A percentile compares a stretch with the other conserved stretches of the same genome.
Evolutionary conservation across 768 basidiomycete species (phyloP).

Genomic region (Boletus eberwhitei): DNA sequence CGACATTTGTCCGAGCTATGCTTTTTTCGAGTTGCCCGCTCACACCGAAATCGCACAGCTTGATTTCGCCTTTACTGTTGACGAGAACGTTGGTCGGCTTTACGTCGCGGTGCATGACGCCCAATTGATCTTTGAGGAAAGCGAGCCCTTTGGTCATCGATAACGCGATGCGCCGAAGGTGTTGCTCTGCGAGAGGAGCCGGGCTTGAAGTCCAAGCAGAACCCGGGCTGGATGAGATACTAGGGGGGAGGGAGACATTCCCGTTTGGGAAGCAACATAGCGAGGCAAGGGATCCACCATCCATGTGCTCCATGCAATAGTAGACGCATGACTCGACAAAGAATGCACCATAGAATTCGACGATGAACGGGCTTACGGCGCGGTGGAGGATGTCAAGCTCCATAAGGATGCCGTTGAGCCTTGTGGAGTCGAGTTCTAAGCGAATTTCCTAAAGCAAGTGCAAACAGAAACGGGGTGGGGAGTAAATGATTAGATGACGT

Average conservation of each 20-base stretch:
- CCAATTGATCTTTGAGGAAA: constrained; percentile 92
- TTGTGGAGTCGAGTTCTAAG: constrained; percentile 89
- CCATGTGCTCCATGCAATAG: constrained; percentile 99
- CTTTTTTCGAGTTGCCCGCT: constrained; percentile 96
- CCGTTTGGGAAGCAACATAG: constrained; percentile 48
- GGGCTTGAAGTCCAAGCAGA: constrained; percentile 35
- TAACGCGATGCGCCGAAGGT: constrained; percentile 76
- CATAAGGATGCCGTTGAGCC: constrained; percentile 96
- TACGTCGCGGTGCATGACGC: constrained; percentile 84
- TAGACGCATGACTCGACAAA: constrained; percentile 99
- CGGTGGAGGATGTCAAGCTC: constrained; percentile 98
- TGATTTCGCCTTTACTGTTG: constrained; percentile 83
- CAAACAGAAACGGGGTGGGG: not conserved
- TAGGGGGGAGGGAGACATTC: constrained; percentile 34
- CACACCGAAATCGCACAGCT: constrained; percentile 98
- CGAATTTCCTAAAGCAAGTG: constrained; percentile 79
- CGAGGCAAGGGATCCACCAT: constrained; percentile 92
- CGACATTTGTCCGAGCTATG: constrained; percentile 96
- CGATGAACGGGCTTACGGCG: constrained; percentile 85
- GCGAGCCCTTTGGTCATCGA: constrained; percentile 87
- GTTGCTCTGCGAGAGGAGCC: constrained; percentile 60
- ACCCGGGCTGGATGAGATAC: constrained; percentile 30
- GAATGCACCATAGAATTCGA: constrained; percentile 99
- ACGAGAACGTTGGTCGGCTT: constrained; percentile 94
- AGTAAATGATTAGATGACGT: constrained; percentile 7